A percentile compares a stretch with the other conserved stretches of the same genome.
Conservation (phyloP, 2,329 filamentous ascomycete species). For the Xylariales sp. region DNA sequence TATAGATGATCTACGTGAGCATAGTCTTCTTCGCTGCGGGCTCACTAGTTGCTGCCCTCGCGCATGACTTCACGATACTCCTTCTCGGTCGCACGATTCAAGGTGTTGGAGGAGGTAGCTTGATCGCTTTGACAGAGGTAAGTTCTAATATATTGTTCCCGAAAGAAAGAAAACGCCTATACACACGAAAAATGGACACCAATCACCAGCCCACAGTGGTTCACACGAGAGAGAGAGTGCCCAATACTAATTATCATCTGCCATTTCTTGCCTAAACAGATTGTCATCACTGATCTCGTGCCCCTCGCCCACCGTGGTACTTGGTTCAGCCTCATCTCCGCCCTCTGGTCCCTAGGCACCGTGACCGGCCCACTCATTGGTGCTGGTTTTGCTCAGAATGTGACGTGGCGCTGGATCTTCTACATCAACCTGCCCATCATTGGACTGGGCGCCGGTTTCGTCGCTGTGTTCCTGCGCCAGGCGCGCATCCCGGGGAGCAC, state of each 20-base stretch:
- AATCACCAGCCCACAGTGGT: too few relatives aligned
- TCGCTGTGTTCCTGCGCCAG: slow-evolving; percentile 48
- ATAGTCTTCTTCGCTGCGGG: slow-evolving; percentile 11
- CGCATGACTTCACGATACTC: slow-evolving; percentile 35
- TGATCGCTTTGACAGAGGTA: too few relatives aligned
- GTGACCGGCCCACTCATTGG: slow-evolving; percentile 48
- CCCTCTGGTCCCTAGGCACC: slow-evolving; percentile 44
- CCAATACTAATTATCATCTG: too few relatives aligned
- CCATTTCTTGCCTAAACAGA: too few relatives aligned
- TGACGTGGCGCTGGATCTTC: slow-evolving; percentile 59
- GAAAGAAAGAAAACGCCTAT: too few relatives aligned
- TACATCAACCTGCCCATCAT: slow-evolving; percentile 60
- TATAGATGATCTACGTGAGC: slow-evolving; percentile 11
- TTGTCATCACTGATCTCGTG: slow-evolving; percentile 32
- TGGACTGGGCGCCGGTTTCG: slow-evolving; percentile 40
- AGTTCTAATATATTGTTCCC: too few relatives aligned
- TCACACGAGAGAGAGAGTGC: too few relatives aligned
- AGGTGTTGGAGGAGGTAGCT: slow-evolving; percentile 9
- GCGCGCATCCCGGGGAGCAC: slow-evolving; percentile 42
- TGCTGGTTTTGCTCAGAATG: slow-evolving; percentile 46
- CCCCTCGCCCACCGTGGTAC: slow-evolving; percentile 28
- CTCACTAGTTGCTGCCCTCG: slow-evolving; percentile 18
- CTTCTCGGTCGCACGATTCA: slow-evolving; percentile 39
- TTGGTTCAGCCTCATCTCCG: slow-evolving; percentile 22
- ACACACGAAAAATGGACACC: too few relatives aligned